Evolutionary conservation across 2,329 filamentous ascomycete species (phyloP), one percentile per base, ranked within the genome.

Genomic region (Ophiostoma australiae): DNA sequence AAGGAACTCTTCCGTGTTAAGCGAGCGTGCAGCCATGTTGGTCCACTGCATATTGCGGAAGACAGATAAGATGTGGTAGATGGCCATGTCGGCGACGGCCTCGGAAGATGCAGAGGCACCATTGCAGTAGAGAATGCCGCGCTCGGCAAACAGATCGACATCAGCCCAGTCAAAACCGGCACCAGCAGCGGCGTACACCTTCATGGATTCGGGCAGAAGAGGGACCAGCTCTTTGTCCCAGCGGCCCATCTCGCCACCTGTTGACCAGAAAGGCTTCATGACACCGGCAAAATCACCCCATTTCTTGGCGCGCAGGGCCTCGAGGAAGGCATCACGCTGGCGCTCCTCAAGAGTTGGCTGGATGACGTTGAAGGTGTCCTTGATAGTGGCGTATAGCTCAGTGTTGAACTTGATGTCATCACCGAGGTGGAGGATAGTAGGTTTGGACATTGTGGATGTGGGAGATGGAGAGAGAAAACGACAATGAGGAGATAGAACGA

Each of bases 91-190:
- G 69, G 90, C 90, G 1, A 92, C 90, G 7, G 89, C 87, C 76
- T 92, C 90, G 6, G 89, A 88, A 52, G 89, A 89, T 0, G 90
- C 89, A 1, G 87, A 84, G 2, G 89, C 90, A 3, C 87, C 86
- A 79, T 93, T 92, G 82, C 90, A 92, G 80, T 92, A 93, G 69
- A 90, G 80, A 72, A 91, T 86, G 58, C 87, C 81, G 48, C 84
- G 83, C 0, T 80, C 81, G 41, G 85, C 87, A 79, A 89, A 91
- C 37, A 88, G 87, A 69, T 84, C 78, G 4, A 90, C 82, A 74
- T 90, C 86, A 1, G 86, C 88, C 88, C 88, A 90, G 78, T 90
- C 87, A 76, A 87, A 90, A 33, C 89, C 83, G 7, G 88, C 88
- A 6, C 89, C 89, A 5, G 89, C 88, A 69, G 85, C 87, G 44